Evolutionary conservation across 768 basidiomycete genomes (phyloP).

Genomic region (Termitomyces sp.): DNA sequence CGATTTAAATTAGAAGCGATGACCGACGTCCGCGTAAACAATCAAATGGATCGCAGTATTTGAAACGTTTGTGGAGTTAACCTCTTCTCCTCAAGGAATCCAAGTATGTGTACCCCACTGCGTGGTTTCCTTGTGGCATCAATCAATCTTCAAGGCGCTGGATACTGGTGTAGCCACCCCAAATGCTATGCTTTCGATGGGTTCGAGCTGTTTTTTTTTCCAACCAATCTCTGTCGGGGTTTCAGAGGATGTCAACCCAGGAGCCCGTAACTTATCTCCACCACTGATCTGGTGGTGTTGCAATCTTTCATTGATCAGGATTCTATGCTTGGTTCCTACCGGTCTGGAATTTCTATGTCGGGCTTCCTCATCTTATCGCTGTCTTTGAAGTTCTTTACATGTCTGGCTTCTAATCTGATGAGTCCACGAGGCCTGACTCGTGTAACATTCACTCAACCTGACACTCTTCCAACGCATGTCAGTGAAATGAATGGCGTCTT

Average conservation of each 20-base stretch:
- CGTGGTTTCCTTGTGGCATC: not conserved
- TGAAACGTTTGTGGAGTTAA: not conserved
- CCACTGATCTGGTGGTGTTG: not conserved
- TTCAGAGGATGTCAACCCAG: not conserved
- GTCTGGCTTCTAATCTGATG: not conserved
- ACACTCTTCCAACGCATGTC: not conserved
- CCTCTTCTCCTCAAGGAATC: not conserved
- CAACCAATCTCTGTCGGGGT: not conserved
- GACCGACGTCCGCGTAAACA: not conserved
- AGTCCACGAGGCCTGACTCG: not conserved
- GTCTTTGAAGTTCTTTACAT: not conserved
- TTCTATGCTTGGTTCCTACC: not conserved
- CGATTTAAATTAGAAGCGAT: not conserved
- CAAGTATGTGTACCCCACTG: not conserved
- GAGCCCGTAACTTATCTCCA: not conserved
- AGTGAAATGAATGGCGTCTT: not conserved
- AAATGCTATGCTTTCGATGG: not conserved
- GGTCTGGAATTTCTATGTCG: not conserved
- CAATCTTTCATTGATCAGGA: not conserved
- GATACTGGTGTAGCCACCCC: not conserved
- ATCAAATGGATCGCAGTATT: too few species aligned
- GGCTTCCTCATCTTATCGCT: not conserved
- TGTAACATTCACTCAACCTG: not conserved
- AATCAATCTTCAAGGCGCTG: not conserved
- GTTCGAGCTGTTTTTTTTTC: not conserved